phyloP scores from a whole-genome alignment of 2,329 filamentous ascomycete genomes.

The Didymellaceae sp. region DNA sequence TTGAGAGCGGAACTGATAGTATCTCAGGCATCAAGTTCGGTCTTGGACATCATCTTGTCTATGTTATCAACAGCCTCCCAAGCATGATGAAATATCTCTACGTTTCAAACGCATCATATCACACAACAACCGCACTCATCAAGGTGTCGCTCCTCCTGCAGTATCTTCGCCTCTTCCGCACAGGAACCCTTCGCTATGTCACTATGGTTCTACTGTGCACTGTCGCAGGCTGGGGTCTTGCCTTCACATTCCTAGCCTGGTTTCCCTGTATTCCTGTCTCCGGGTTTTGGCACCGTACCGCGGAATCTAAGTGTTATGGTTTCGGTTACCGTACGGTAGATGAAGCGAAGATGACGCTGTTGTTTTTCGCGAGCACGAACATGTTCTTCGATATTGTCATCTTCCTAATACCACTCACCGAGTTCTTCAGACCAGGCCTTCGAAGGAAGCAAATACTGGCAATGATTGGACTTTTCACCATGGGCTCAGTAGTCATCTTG shows the following conservation, averaged over 20 bases:
- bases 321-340: constrained; percentile 18
- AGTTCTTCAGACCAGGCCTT: constrained; percentile 27
- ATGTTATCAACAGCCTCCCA: constrained; percentile 18
- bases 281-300: constrained; percentile 31
- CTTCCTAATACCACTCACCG: constrained; percentile 29
- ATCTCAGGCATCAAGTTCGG: constrained; percentile 33
- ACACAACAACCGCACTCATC: constrained; percentile 38
- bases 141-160: constrained; percentile 46
- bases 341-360: constrained; percentile 18
- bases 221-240: constrained; percentile 35
- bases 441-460: constrained; percentile 28
- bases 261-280: constrained; percentile 37
- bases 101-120: constrained; percentile 35
- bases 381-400: constrained; percentile 38
- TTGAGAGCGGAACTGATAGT: constrained; percentile 6
- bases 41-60: constrained; percentile 40
- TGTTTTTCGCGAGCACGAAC: constrained; percentile 30
- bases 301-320: constrained; percentile 27
- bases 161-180: constrained; percentile 41
- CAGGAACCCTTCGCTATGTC: constrained; percentile 25
- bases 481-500: constrained; percentile 38
- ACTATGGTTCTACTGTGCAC: constrained; percentile 23
- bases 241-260: constrained; percentile 39
- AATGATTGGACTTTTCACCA: constrained; percentile 29
- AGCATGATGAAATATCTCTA: constrained; percentile 34